Evolutionary conservation across 192 early-diverging fungal species (phyloP), one percentile per base, ranked within the genome.

Genomic region (Diversispora eburnea): DNA sequence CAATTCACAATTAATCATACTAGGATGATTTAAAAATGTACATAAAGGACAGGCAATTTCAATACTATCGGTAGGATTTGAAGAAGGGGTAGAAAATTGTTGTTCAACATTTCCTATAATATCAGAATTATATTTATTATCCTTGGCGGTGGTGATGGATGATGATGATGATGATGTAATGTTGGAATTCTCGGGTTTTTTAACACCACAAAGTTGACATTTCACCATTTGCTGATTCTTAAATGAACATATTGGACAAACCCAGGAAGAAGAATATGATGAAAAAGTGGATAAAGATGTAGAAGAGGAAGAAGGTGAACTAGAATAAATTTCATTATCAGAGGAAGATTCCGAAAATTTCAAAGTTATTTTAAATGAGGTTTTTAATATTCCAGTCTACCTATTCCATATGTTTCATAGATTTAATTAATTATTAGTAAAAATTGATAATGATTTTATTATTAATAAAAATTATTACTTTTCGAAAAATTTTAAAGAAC

Each of bases 1-100:
- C 74, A 96, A 90, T 70, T 98, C 94, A 77, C 95, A 98, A 13
- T 80, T 80, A 8, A 80, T 77, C 88, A 94, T 88, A 71, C 88
- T 89, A 3, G 86, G 78, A 77, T 95, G 92, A 77, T 98, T 98
- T 54, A 92, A 81, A 75, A 96, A 98, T 19, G 95, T 98, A 74
- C 95, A 98, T 1, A 79, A 78, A 6, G 88, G 84, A 74, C 95
- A 98, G 8, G 81, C 72, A 49, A 81, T 84, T 8, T 76, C 76
- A 15, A 17, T 70, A 52, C 43, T 51, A 20, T 68, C 72, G 63
- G 8, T 17, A 25, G 17, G n/a, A 1, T n/a, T 22, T 20, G 46
- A 8, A 0, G 33, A 12, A 51, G 15, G 3, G 8, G n/a, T 9
- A 12, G 64, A 15, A 33, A 4, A 8, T 51, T 49, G 46, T 48